Evolutionary conservation across 1,284 basidiomycete genomes (phyloP), one percentile per base, ranked within the genome.

Genomic region (Puccinia horiana): DNA sequence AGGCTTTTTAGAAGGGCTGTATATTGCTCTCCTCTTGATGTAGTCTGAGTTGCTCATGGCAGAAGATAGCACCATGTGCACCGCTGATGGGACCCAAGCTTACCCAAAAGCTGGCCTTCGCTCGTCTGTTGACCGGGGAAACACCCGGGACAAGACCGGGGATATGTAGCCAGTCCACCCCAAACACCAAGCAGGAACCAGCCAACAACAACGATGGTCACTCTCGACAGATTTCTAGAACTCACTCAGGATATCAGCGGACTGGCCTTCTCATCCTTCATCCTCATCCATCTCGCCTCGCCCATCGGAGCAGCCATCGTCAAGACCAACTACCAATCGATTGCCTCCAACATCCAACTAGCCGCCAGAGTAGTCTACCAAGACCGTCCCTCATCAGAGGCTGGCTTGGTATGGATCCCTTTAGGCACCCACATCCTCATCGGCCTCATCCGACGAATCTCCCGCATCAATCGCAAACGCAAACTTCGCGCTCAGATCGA

Each of bases 261-360:
- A 20, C 3, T 78, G 44, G 32, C 76, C 26, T 78, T 78, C 23
- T 63, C 61, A 9, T 78, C 76, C 42, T 78, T 78, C 63, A 20
- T 78, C 1, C 12, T 78, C 23, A 16, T 78, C 58, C 76, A 78
- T 78, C 76, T 78, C 18, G 63, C 76, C 42, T 58, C 76, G 6
- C 76, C 76, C 3, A 54, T 78, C 16, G 44, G 58, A 29, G 61
- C 76, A 6, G 58, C 47, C 29, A 35, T 78, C 32, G 32, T 75
- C 9, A n/a, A n/a, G n/a, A n/a, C n/a, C n/a, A n/a, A n/a, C n/a
- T n/a, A n/a, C n/a, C n/a, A 78, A 40, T 52, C 76, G 63, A 32
- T 67, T 20, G 76, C 76, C 14, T 78, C 76, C 9, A 78, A 44
- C 69, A 52, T 78, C 37, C 76, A 78, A n/a, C 29, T 78, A 16